Evolutionary conservation across 306 rosid genomes (phyloP), one percentile per base, ranked within the genome.

Genomic region (Morella rubra): DNA sequence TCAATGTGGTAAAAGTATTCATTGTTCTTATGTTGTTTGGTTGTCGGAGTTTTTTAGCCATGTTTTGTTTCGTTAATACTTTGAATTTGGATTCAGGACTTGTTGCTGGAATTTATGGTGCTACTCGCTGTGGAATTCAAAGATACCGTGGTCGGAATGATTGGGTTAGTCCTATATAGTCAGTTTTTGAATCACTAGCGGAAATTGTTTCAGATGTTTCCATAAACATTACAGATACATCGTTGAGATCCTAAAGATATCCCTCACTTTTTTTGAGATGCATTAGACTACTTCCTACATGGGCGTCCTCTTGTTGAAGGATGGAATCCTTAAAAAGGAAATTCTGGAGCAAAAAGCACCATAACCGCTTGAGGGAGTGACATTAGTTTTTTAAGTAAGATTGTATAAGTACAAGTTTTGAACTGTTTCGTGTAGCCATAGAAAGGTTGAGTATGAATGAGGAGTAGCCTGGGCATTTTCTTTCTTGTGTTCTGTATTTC

Each of bases 71-170:
- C 52, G 24, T 60, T 86, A 59, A 84, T 45, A 42, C 45, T 54
- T 5, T 40, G 76, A 55, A 62, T 78, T 84, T 65, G 67, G 54
- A 32, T 45, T 66, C 69, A 95, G 99, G 96, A 71, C 74, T 95
- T 73, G 86, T 92, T 77, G 91, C 89, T 47, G 99, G 89, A 74
- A 69, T 87, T 67, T 89, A 74, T 85, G 65, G 79, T 49, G 24
- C 79, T 73, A 78, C 96, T 16, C 86, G 86, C 42, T 95, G 97
- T 18, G 96, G 93, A 55, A 84, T 90, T 74, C 89, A 82, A 81
- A 86, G 75, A 81, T 86, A 87, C 80, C 77, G 97, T 74, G 44
- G 79, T 9, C 84, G 75, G 85, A 82, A 87, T 70, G 99, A 95
- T 88, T 90, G 91, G 99, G 99, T 95, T 82, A 82, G 91, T 85